These are phyloP conservation scores for Erysiphe pulchra DNA, from an alignment of 2,329 filamentous ascomycete species.

Conservation along the genomic window DNA sequence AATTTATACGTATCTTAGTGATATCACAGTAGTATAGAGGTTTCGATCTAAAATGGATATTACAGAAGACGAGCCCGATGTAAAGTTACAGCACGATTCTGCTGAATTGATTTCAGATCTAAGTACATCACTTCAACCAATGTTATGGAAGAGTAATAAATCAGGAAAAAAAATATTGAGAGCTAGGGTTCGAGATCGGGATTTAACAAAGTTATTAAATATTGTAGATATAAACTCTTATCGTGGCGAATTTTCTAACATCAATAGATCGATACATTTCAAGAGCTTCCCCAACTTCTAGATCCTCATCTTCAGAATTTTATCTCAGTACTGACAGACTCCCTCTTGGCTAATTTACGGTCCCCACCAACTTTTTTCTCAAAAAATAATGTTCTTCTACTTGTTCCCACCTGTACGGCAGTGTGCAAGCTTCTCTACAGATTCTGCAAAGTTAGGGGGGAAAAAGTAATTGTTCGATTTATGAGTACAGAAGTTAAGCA, in stretches of 20 bases:
- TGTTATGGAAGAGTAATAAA: constrained; percentile 26
- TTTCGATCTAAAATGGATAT: constrained; percentile 22
- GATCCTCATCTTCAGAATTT: constrained; percentile 59
- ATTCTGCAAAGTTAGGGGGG: constrained; percentile 80
- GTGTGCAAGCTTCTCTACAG: constrained; percentile 64
- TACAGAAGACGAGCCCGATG: constrained; percentile 30
- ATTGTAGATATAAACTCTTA: constrained; percentile 14
- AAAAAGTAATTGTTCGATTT: constrained; percentile 79
- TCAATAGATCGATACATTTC: constrained; percentile 50
- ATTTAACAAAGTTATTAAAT: constrained; percentile 22
- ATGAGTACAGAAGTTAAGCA: constrained; percentile 73
- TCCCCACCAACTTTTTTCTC: constrained; percentile 18
- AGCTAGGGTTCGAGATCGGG: constrained; percentile 22
- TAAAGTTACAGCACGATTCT: constrained; percentile 35
- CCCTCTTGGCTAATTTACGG: constrained; percentile 44
- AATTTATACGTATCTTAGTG: too few species aligned
- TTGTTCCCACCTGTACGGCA: constrained; percentile 22
- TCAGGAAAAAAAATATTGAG: constrained; percentile 19
- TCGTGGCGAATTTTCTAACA: constrained; percentile 1
- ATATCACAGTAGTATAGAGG: too few species aligned
- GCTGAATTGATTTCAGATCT: constrained; percentile 32
- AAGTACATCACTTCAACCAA: constrained; percentile 23
- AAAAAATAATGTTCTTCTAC: constrained; percentile 5
- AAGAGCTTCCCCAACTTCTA: constrained; percentile 82
- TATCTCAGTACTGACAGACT: constrained; percentile 47